Evolutionary conservation across 148 eudicot genomes (phyloP), one percentile per base, ranked within the genome.

Genomic region (Nepenthes gracilis): DNA sequence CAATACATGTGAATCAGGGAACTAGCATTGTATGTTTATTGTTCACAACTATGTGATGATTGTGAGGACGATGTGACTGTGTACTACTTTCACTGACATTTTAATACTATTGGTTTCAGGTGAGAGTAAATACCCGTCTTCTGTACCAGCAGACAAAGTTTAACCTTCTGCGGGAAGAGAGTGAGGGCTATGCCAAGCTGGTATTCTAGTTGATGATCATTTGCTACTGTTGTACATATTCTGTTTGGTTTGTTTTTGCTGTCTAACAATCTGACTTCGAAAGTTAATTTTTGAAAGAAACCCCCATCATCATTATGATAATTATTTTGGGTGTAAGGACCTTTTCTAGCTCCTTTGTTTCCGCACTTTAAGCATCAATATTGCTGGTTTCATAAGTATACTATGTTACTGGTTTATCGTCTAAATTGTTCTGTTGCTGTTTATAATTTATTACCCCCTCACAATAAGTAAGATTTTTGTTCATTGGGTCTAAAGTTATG

Each of bases 161-260:
- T 67, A 94, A 94, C 73, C 91, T 94, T 66, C 83, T 94, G 43
- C 84, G 99, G 48, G 99, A 94, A 81, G 99, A 94, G 76, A 89
- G 97, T 47, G 99, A 94, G 69, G 99, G 99, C 73, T 94, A 94
- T 66, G 92, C 99, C 43, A 94, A 94, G 81, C 93, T 94, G 97
- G 99, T 94, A 89, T 62, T 12, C 63, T 33, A 59, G 11, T 64
- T 40, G 55, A 55, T 61, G 49, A 45, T 54, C 8, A 12, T 40
- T 63, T 56, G 35, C 52, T 53, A 32, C 47, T 55, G 32, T 40
- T 15, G 33, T 52, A 11, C 12, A 43, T 58, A 15, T 59, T 45
- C 59, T 58, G 36, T 43, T 43, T 38, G 32, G 7, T 64, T 40
- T 15, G 40, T n/a, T 9, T 6, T 48, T 62, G 37, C 34, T 14